phyloP scores from a whole-genome alignment of 2,329 filamentous ascomycete species.

The Aspergillus bombycis region DNA sequence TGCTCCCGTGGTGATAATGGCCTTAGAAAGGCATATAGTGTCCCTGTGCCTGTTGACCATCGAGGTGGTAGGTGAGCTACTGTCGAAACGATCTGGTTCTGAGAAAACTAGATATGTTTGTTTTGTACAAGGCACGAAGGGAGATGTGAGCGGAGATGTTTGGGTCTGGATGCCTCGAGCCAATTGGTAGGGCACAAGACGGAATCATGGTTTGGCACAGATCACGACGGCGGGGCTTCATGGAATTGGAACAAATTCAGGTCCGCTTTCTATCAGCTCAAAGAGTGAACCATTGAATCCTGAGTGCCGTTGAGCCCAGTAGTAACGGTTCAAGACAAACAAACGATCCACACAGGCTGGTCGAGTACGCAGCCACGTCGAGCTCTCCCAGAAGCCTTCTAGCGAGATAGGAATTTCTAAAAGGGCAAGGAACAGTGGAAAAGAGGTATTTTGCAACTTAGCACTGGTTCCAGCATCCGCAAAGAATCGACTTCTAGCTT shows the following conservation, averaged over 20 bases:
- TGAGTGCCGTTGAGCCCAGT: not conserved
- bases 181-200: not conserved
- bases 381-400: not conserved
- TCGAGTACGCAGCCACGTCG: not conserved
- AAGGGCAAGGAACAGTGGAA: not conserved
- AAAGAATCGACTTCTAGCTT: not conserved
- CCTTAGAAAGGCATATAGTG: no score
- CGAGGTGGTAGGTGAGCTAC: no score
- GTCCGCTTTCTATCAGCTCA: not conserved
- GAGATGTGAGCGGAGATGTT: no score
- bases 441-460: not conserved
- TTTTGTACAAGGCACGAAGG: no score
- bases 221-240: not conserved
- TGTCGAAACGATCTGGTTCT: no score
- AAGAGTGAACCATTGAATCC: not conserved
- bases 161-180: not conserved
- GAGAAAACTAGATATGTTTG: no score
- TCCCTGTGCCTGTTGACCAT: no score
- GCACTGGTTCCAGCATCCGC: not conserved
- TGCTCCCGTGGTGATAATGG: no score
- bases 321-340: not conserved
- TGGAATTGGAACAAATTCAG: not conserved
- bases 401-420: not conserved
- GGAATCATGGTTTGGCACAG: not conserved
- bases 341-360: not conserved